Conservation (phyloP, 176 grass and related monocot genomes). For the Dendrocalamus sinicus region DNA sequence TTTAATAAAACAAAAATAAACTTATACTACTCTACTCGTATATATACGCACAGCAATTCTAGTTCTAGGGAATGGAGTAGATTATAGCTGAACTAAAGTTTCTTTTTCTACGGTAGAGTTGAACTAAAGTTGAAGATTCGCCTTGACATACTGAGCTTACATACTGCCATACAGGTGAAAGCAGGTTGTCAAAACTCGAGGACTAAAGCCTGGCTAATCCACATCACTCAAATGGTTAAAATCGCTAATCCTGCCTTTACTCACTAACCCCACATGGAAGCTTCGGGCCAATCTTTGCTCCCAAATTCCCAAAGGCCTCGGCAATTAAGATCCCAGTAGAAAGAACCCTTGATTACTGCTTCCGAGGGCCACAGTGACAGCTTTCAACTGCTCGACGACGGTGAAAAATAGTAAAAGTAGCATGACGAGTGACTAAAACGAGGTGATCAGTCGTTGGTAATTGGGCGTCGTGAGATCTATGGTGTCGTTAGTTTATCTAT, state of each 20-base stretch:
- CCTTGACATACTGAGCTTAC: background rate
- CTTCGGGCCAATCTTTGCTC: background rate
- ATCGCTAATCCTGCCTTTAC: background rate
- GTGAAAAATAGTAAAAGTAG: background rate
- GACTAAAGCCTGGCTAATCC: background rate
- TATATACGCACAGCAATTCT: background rate
- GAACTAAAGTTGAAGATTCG: slow-evolving; percentile 5
- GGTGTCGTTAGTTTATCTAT: background rate
- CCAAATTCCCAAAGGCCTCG: background rate
- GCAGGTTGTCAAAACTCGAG: background rate
- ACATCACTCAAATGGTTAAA: slow-evolving; percentile 5
- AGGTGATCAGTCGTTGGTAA: slow-evolving; percentile 28
- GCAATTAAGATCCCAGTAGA: background rate
- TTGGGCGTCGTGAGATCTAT: slow-evolving; percentile 40
- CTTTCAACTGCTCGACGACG: slow-evolving; percentile 8
- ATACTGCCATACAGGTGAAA: background rate
- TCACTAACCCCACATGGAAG: background rate
- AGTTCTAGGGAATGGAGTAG: background rate
- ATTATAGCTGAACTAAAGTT: background rate
- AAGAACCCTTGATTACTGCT: background rate
- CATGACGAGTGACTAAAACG: background rate
- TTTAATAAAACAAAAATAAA: no score
- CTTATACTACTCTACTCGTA: no score
- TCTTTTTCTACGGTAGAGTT: no score
- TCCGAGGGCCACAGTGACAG: slow-evolving; percentile 15